Base-by-base conservation (phyloP, 495 filamentous ascomycete species). In the Sphaerosporella brunnea region DNA sequence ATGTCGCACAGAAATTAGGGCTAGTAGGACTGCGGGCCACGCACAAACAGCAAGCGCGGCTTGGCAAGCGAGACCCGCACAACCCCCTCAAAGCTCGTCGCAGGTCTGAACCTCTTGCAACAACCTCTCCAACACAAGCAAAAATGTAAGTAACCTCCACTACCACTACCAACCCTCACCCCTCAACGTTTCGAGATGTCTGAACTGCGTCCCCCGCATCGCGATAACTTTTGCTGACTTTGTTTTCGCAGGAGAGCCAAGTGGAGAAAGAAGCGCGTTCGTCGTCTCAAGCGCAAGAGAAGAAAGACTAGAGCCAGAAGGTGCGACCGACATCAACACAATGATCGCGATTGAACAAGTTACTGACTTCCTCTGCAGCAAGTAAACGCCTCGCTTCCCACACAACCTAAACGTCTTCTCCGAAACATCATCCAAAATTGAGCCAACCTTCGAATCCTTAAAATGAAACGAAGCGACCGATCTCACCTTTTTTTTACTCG, bases 211-310 rank as follows among this genome's bases (percentile, higher is more conserved):
- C 28, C 28, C 28, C 28, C 28, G 7, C 13, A 13, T 13, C 13
- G 28, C 28, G 5, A 13, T 5, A 9, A 18, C 35, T 37, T 37
- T 37, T 9, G 18, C 35, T 37, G 35, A 37, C 15, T 37, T 9
- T 37, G 35, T 37, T 7, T 9, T 37, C 18, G 36, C 45, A 51
- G 54, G 56, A 59, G 51, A 59, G 56, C 56, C 32, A 59, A 59
- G 52, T 59, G 56, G 56, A 59, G 56, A 57, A 59, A 59, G 56
- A 59, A 59, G 56, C 53, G 56, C 40, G 56, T 59, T 50, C 54
- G 56, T 37, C 49, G 56, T 42, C 55, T 59, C 51, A 59, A 59
- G 56, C 56, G 56, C 49, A 59, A 59, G 55, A 58, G 56, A 54
- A 58, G 56, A 59, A 59, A 59, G 56, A 59, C 55, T 54, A 54